Evolutionary conservation across 2,329 filamentous ascomycete species (phyloP).

Genomic region (Pseudopithomyces chartarum): DNA sequence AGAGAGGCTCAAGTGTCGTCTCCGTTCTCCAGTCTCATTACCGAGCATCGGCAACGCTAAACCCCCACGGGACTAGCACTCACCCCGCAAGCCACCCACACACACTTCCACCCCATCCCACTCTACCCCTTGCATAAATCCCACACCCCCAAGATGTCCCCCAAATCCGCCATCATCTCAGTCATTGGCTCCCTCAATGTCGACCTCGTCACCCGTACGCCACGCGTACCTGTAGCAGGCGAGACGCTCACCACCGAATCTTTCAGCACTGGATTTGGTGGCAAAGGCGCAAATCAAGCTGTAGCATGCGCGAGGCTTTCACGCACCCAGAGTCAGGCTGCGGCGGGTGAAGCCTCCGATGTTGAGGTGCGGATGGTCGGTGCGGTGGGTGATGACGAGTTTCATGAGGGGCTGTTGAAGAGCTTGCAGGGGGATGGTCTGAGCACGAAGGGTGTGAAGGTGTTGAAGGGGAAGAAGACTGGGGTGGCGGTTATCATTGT

Average conservation of each 20-base stretch:
- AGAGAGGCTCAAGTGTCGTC: no score
- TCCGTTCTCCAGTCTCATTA: no score
- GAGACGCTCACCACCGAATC: constrained; percentile 83
- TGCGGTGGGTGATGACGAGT: constrained; percentile 54
- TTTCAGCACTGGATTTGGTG: constrained; percentile 82
- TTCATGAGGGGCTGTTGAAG: constrained; percentile 46
- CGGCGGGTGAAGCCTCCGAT: constrained; percentile 26
- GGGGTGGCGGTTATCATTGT: constrained; percentile 57
- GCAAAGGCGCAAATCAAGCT: constrained; percentile 96
- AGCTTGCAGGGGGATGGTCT: constrained; percentile 52
- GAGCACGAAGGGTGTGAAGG: constrained; percentile 46
- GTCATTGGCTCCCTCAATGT: constrained; percentile 93
- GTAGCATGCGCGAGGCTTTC: constrained; percentile 86
- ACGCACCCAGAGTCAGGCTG: constrained; percentile 50
- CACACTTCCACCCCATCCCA: not conserved
- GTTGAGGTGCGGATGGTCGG: constrained; percentile 57
- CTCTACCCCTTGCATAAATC: not conserved
- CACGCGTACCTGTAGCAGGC: constrained; percentile 80
- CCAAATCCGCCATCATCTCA: constrained; percentile 64
- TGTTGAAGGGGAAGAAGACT: constrained; percentile 50
- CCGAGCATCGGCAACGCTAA: no score
- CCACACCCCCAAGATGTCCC: constrained; percentile 18
- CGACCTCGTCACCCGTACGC: constrained; percentile 87
- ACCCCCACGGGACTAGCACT: no score
- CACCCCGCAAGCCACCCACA: no score